Evolutionary conservation across 768 basidiomycete genomes (phyloP), one percentile per base, ranked within the genome.

Genomic region (Boletus rubropictus): DNA sequence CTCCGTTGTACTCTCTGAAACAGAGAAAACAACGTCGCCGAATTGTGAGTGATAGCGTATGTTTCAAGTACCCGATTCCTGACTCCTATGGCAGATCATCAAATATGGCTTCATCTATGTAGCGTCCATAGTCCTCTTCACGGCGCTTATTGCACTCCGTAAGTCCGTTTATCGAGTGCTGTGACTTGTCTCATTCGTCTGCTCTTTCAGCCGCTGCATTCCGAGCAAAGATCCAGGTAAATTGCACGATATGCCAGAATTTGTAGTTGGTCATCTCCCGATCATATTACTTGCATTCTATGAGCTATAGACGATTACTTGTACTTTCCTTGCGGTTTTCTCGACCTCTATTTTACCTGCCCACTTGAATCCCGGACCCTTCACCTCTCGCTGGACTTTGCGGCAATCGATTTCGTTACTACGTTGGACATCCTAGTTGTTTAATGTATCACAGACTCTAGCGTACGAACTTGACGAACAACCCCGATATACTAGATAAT

Each of bases 1-100:
- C 93, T 2, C 92, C 93, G 0, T 71, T 97, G 57, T 97, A 89
- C 68, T 86, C 86, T 39, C 76, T 89, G 64, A 91, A 90, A 68
- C 87, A 93, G 69, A 86, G 85, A 68, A 80, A 81, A 64, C 89
- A 92, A 62, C 84, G 94, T 44, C 82, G 91, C 47, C 85, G 84
- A 78, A 93, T 94, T 57, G 90, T 95, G 62, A 63, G 82, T 73
- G 27, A 27, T 7, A 22, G 31, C 29, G 39, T 10, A 39, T 54
- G 24, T 15, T 44, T 4, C 14, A 17, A 42, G 43, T 21, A 12
- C 29, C 6, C 27, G 34, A 46, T 32, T 58, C 43, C 52, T 57
- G 39, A 59, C 38, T 7, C 22, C 8, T 3, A 7, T 9, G 34
- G n/a, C 54, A 88, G 86, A 81, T 90, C 53, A 74, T 89, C 67